Conservation (phyloP, 345 rosid species). For the Garcia nutans region DNA sequence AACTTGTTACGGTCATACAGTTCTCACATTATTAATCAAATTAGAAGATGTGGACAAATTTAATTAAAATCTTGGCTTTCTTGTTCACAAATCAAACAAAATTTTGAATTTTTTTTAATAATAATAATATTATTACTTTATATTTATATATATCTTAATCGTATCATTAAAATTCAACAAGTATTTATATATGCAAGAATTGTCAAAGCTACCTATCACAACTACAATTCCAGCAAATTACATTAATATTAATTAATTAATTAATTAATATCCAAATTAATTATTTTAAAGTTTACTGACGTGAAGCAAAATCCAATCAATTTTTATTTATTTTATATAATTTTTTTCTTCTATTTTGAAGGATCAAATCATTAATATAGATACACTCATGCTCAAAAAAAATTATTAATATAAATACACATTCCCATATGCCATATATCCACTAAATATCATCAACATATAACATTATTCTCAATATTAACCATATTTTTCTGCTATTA, state of each 20-base stretch:
- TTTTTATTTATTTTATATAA: background rate
- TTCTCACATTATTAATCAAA: background rate
- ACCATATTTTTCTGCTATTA: no score
- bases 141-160: no score
- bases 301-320: background rate
- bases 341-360: no score
- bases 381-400: no score
- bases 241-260: background rate
- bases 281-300: background rate
- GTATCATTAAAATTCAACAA: no score
- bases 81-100: conserved; percentile 6
- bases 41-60: background rate
- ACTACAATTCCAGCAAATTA: background rate
- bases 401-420: background rate
- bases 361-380: background rate
- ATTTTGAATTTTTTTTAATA: background rate
- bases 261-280: background rate
- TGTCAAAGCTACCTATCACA: background rate
- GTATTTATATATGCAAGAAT: background rate
- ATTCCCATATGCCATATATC: background rate
- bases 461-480: background rate
- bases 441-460: background rate
- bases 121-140: background rate
- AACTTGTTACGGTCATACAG: background rate
- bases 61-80: background rate